Percentiles rank a stretch among this genome's conserved stretches.
phyloP scores from a whole-genome alignment of 306 rosid species.

The Prunus armeniaca region DNA sequence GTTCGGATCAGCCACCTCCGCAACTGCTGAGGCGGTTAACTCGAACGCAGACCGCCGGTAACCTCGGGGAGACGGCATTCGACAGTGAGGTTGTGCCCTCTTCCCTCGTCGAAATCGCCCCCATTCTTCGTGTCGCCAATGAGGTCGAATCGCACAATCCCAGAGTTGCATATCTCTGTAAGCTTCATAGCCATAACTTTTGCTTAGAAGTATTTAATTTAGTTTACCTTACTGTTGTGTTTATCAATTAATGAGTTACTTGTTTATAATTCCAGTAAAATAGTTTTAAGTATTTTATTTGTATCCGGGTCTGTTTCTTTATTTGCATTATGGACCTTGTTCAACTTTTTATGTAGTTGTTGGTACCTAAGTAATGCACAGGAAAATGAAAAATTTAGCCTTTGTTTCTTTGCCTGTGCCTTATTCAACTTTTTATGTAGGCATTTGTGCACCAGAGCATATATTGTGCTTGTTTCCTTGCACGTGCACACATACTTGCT shows the following conservation, averaged over 20 bases:
- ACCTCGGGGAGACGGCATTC: conserved; percentile 76
- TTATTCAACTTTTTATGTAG: neutral
- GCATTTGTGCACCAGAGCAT: neutral
- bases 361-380: neutral
- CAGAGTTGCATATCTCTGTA: conserved; percentile 95
- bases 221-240: neutral
- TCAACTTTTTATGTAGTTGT: neutral
- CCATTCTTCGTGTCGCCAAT: conserved; percentile 97
- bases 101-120: conserved; percentile 83
- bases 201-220: neutral
- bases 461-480: neutral
- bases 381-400: neutral
- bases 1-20: conserved; percentile 51
- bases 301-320: neutral
- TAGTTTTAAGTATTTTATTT: neutral
- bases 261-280: neutral
- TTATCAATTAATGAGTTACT: neutral
- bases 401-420: neutral
- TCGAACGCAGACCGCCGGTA: conserved; percentile 93
- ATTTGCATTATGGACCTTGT: neutral
- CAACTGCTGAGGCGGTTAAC: conserved; percentile 69
- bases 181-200: conserved; percentile 19
- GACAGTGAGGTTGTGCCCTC: conserved; percentile 98
- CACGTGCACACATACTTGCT: neutral
- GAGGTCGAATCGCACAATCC: conserved; percentile 92